These are phyloP conservation scores for Sequoia sempervirens DNA, from an alignment of 75 land plant species.

Conservation along the genomic window DNA sequence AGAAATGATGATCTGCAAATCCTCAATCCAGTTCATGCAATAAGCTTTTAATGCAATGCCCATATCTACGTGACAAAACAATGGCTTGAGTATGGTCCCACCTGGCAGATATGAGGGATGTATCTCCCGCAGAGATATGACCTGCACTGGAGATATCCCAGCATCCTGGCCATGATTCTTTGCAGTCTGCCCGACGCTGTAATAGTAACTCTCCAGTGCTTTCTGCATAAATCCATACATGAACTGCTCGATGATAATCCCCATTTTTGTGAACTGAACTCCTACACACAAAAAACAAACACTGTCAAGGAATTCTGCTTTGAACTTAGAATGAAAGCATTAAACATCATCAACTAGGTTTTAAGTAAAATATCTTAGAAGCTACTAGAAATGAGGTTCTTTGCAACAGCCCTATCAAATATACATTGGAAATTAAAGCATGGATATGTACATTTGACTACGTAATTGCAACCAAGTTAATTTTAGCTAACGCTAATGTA, in stretches of 20 bases:
- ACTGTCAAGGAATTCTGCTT: background rate
- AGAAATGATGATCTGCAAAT: background rate
- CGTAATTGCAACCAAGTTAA: background rate
- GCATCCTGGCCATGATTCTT: conserved; percentile 91
- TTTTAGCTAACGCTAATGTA: background rate
- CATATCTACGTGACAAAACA: background rate
- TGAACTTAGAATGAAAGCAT: background rate
- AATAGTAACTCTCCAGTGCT: conserved; percentile 78
- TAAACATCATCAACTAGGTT: background rate
- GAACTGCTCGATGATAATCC: conserved; percentile 87
- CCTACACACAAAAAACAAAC: conserved; percentile 24
- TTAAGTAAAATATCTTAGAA: background rate
- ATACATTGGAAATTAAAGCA: background rate
- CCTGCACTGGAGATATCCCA: conserved; percentile 98
- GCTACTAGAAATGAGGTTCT: background rate
- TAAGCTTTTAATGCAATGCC: background rate
- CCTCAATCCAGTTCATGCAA: background rate
- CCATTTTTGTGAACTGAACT: conserved; percentile 74
- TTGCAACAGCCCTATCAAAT: background rate
- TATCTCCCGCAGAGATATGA: conserved; percentile 89
- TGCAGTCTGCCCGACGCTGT: conserved; percentile 81
- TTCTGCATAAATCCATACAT: conserved; percentile 82
- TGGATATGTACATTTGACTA: background rate
- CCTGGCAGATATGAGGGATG: conserved; percentile 80
- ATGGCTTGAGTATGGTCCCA: conserved; percentile 6